Conservation (phyloP, 305 asterid genomes). For the Fraxinus sp. region DNA sequence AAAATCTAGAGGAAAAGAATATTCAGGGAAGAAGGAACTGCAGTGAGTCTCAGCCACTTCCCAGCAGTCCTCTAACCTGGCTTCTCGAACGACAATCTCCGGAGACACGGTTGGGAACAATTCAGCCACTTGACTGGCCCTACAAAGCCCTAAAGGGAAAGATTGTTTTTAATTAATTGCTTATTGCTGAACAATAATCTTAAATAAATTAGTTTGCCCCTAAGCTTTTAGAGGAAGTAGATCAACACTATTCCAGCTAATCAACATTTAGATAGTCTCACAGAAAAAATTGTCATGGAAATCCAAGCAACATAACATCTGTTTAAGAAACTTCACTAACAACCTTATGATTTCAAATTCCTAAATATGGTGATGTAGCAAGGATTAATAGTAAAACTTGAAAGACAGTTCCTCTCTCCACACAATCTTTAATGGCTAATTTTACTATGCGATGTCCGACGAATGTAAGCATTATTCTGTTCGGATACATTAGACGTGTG, state of each 20-base stretch:
- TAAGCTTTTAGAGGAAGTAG: background rate
- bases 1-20: conserved; percentile 78
- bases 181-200: background rate
- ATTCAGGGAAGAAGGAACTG: conserved; percentile 84
- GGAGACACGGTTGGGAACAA: conserved; percentile 67
- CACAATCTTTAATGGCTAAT: background rate
- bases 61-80: conserved; percentile 93
- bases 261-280: background rate
- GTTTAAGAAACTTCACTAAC: background rate
- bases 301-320: background rate
- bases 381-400: background rate
- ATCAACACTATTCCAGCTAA: background rate
- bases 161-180: background rate
- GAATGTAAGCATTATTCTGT: background rate
- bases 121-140: conserved; percentile 79
- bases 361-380: background rate
- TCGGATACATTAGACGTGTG: background rate
- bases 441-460: background rate
- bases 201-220: background rate
- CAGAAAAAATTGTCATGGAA: background rate
- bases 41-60: conserved; percentile 97
- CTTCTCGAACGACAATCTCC: conserved; percentile 77
- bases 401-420: background rate
- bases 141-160: conserved; percentile 46
- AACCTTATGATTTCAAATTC: background rate